These are phyloP conservation scores for Dipteronia sinensis DNA, from an alignment of 345 rosid species.

Conservation along the genomic window DNA sequence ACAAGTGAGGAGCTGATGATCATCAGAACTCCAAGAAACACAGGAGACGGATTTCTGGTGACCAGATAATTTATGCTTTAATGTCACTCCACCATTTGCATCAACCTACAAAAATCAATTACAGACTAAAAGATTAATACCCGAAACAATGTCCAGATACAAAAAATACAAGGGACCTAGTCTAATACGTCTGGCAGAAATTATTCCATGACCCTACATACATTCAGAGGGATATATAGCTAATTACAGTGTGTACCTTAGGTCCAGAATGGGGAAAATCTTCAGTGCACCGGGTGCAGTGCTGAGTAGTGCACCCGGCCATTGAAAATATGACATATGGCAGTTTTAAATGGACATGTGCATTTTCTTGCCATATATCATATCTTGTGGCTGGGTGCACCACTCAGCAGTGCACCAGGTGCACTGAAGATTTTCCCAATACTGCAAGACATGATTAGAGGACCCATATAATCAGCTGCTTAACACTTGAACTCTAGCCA, in stretches of 20 bases:
- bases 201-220: neutral
- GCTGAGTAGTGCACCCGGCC: too few species aligned
- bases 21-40: slow-evolving; percentile 71
- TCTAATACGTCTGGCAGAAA: neutral
- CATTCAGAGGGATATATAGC: neutral
- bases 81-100: slow-evolving; percentile 35
- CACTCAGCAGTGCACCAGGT: too few species aligned
- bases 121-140: neutral
- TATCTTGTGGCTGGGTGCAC: too few species aligned
- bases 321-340: too few species aligned
- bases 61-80: slow-evolving; percentile 54
- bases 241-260: neutral
- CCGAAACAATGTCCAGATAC: neutral
- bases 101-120: slow-evolving; percentile 42
- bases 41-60: slow-evolving; percentile 56
- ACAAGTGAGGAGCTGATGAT: slow-evolving; percentile 58
- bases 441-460: neutral
- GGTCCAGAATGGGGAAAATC: neutral
- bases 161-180: neutral
- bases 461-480: neutral
- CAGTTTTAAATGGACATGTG: too few species aligned
- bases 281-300: too few species aligned
- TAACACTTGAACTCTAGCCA: neutral
- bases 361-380: too few species aligned
- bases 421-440: too few species aligned